Conservation (phyloP, 2,329 filamentous ascomycete species). For the Fusarium neocosmosporiellum region DNA sequence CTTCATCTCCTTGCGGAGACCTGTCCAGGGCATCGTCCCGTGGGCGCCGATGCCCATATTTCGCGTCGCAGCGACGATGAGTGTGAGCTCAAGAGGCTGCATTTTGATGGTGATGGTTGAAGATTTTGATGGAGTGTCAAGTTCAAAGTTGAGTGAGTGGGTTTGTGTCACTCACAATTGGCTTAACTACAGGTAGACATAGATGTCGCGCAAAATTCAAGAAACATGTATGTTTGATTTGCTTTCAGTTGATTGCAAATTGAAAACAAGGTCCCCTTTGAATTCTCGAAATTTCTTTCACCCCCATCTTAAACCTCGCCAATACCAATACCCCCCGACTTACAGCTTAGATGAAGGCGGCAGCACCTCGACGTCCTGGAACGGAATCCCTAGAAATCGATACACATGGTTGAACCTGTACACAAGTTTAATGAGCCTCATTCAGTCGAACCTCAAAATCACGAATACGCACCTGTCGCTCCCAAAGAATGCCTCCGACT, state of each 20-base stretch:
- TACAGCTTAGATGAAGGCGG: slow-evolving; percentile 53
- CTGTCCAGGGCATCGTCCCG: slow-evolving; percentile 88
- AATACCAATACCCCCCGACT: neutral
- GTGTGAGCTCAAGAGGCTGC: slow-evolving; percentile 74
- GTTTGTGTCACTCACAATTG: slow-evolving; percentile 14
- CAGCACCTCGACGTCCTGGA: slow-evolving; percentile 60
- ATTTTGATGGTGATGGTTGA: slow-evolving; percentile 41
- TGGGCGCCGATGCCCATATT: slow-evolving; percentile 87
- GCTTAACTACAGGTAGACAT: neutral
- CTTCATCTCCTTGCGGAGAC: slow-evolving; percentile 89
- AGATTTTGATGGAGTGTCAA: slow-evolving; percentile 2
- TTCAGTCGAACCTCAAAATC: too few relatives aligned
- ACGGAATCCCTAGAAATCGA: slow-evolving; percentile 71
- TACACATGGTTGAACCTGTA: slow-evolving; percentile 76
- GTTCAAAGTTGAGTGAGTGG: slow-evolving; percentile 17
- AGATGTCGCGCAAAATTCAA: neutral
- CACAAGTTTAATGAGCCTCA: neutral
- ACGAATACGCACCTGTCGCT: slow-evolving; percentile 68
- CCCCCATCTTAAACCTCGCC: neutral
- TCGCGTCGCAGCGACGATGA: slow-evolving; percentile 93
- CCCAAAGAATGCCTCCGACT: slow-evolving; percentile 78
- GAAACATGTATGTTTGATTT: neutral
- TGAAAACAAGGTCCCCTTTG: neutral
- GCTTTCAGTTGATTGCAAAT: fast-evolving
- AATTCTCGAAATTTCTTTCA: neutral